Evolutionary conservation across 768 basidiomycete species (phyloP).

Genomic region (Asterophora lycoperdoides): DNA sequence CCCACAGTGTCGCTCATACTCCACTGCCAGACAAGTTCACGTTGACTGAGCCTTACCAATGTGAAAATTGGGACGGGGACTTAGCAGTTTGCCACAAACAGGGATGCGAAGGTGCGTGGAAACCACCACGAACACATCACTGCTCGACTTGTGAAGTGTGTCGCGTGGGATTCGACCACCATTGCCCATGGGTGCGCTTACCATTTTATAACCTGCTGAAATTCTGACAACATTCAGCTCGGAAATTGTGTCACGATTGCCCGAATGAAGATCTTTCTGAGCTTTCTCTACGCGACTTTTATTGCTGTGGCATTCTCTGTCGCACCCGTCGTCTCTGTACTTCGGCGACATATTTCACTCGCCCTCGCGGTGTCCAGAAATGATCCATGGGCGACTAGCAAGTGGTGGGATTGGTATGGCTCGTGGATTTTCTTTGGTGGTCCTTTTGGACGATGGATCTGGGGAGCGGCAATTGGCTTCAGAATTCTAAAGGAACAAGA

Average conservation of each 20-base stretch:
- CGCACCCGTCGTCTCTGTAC: conserved; percentile 23
- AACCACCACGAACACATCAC: conserved; percentile 41
- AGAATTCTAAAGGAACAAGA: conserved; percentile 21
- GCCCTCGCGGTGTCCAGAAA: conserved; percentile 27
- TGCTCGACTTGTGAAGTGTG: conserved; percentile 44
- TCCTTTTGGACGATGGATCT: conserved; percentile 38
- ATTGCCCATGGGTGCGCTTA: conserved; percentile 42
- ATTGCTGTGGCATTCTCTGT: conserved; percentile 26
- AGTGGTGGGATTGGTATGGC: conserved; percentile 42
- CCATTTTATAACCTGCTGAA: background rate
- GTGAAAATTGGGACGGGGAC: conserved; percentile 28
- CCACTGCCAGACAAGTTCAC: conserved; percentile 27
- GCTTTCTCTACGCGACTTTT: conserved; percentile 29
- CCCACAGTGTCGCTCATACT: conserved; percentile 28
- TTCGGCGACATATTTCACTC: conserved; percentile 24
- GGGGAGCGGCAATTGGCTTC: conserved; percentile 36
- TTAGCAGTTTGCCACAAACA: conserved; percentile 32
- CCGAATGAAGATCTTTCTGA: conserved; percentile 35
- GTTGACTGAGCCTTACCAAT: conserved; percentile 38
- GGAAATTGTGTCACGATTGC: conserved; percentile 39
- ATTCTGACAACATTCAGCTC: conserved; percentile 20
- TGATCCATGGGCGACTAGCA: conserved; percentile 23
- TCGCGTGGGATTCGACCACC: conserved; percentile 42
- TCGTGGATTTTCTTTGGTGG: conserved; percentile 43
- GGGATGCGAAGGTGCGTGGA: conserved; percentile 35